These are phyloP conservation scores for Penicillium psychrosexuale DNA, from an alignment of 2,329 filamentous ascomycete species.

Conservation along the genomic window DNA sequence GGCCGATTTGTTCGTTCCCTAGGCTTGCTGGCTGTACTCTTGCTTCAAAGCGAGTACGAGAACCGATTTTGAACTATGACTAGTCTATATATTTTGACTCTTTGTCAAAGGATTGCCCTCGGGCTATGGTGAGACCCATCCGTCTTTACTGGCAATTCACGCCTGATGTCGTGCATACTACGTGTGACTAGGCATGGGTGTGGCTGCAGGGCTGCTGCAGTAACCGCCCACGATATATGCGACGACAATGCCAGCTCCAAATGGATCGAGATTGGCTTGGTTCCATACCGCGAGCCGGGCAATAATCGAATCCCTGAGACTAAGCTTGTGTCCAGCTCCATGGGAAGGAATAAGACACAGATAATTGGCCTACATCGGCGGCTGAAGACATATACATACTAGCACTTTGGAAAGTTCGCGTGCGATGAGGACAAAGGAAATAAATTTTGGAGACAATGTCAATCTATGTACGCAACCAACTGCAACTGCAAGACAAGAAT, in stretches of 20 bases:
- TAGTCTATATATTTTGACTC: background rate
- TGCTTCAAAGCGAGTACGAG: background rate
- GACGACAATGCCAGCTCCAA: background rate
- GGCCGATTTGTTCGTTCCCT: conserved; percentile 34
- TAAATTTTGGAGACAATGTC: background rate
- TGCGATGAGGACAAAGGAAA: background rate
- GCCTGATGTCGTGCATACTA: background rate
- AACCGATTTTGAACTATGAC: background rate
- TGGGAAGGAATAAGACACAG: background rate
- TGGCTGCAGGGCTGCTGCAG: background rate
- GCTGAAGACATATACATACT: background rate
- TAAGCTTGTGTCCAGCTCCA: background rate
- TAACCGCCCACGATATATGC: background rate
- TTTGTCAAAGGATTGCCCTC: background rate
- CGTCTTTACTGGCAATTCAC: background rate
- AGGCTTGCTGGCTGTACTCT: background rate
- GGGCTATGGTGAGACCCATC: background rate
- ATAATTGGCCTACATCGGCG: background rate
- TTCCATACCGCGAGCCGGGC: background rate
- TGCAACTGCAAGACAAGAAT: conserved; percentile 2
- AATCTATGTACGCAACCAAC: conserved; percentile 1
- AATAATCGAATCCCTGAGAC: background rate
- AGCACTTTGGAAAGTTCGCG: background rate
- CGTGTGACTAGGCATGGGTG: background rate
- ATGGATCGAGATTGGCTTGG: background rate